Conservation (phyloP, 495 filamentous ascomycete species). For the Elaphomyces granulatus region DNA sequence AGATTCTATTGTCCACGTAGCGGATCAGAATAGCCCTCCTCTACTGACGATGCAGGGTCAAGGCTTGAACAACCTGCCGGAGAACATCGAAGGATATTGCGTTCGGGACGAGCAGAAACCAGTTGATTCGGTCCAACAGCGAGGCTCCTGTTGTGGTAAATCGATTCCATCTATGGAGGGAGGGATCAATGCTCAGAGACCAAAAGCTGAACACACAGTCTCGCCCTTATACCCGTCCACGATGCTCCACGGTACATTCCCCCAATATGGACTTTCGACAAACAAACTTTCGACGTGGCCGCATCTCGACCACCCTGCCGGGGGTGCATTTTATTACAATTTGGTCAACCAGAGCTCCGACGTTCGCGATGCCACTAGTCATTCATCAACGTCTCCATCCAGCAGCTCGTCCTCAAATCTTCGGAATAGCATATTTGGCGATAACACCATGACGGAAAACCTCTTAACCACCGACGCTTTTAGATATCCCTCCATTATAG, state of each 20-base stretch:
- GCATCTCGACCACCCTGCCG: not conserved
- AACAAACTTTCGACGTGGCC: not conserved
- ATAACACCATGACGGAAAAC: not conserved
- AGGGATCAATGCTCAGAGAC: not conserved
- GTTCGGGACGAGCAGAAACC: conserved; percentile 18
- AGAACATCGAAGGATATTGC: conserved; percentile 9
- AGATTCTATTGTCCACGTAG: not conserved
- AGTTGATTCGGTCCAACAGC: conserved; percentile 6
- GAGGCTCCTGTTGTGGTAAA: conserved; percentile 23
- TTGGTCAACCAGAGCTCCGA: not conserved
- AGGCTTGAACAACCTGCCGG: not conserved
- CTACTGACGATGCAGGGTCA: not conserved
- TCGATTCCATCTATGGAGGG: conserved; percentile 4
- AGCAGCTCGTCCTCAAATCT: not conserved
- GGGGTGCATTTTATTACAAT: not conserved
- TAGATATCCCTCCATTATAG: conserved; percentile 1
- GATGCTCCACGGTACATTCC: not conserved
- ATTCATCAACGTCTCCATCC: not conserved
- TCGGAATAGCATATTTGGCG: not conserved
- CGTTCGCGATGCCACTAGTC: not conserved
- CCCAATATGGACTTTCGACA: too few species aligned
- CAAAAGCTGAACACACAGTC: not conserved
- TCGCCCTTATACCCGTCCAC: not conserved
- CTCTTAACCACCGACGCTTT: not conserved
- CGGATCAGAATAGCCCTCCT: not conserved